phyloP scores from a whole-genome alignment of 768 basidiomycete genomes.

The Pleurotus ostreatus region DNA sequence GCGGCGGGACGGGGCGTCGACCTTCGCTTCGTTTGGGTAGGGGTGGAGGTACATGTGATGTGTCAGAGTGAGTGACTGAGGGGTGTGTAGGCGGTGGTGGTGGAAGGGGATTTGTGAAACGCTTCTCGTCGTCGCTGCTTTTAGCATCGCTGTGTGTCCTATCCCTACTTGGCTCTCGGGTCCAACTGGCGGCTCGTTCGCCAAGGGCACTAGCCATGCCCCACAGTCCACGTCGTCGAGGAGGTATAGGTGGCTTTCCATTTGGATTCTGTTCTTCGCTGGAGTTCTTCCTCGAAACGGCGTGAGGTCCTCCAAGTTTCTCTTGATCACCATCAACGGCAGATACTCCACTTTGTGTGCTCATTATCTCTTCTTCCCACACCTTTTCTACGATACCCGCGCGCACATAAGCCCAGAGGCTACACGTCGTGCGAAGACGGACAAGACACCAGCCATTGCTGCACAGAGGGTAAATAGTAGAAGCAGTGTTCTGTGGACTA shows the following conservation, averaged over 20 bases:
- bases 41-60: conserved; percentile 35
- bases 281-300: conserved; percentile 1
- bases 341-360: conserved; percentile 26
- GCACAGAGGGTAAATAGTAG: conserved; percentile 77
- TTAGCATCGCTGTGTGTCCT: conserved; percentile 24
- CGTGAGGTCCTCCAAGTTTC: background rate
- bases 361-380: conserved; percentile 77
- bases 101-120: conserved; percentile 23
- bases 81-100: conserved; percentile 25
- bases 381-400: conserved; percentile 78
- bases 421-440: conserved; percentile 82
- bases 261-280: conserved; percentile 5
- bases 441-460: conserved; percentile 81
- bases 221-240: conserved; percentile 61
- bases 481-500: conserved; percentile 21
- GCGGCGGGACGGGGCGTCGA: conserved; percentile 14
- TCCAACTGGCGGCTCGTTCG: conserved; percentile 58
- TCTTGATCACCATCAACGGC: conserved; percentile 15
- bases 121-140: conserved; percentile 18
- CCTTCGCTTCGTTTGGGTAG: conserved; percentile 46
- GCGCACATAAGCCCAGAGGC: conserved; percentile 85
- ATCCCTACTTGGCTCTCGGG: conserved; percentile 31
- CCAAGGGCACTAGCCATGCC: conserved; percentile 62
- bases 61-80: conserved; percentile 19
- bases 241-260: conserved; percentile 60